Evolutionary conservation across 2,329 filamentous ascomycete species (phyloP).

Genomic region (Aspergillus sp.): DNA sequence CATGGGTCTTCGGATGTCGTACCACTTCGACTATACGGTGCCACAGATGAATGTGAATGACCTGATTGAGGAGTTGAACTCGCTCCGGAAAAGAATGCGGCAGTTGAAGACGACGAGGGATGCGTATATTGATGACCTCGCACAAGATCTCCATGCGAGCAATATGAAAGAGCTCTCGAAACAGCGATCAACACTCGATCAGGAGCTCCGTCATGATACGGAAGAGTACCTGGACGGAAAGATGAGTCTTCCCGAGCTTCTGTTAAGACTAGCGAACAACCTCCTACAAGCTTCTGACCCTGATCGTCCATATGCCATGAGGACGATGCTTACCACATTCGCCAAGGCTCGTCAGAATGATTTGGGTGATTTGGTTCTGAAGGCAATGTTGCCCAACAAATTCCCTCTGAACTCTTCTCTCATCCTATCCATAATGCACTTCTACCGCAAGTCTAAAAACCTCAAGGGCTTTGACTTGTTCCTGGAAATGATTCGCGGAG

Average conservation of each 20-base stretch:
- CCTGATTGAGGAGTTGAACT: constrained; percentile 34
- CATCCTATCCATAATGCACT: constrained; percentile 37
- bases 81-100: constrained; percentile 30
- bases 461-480: constrained; percentile 42
- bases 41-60: constrained; percentile 30
- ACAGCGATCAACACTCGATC: constrained; percentile 24
- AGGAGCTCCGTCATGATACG: constrained; percentile 29
- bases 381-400: constrained; percentile 37
- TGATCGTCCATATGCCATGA: constrained; percentile 33
- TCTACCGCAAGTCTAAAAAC: constrained; percentile 41
- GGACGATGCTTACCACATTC: constrained; percentile 38
- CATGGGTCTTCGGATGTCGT: constrained; percentile 31
- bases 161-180: constrained; percentile 16
- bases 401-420: constrained; percentile 36
- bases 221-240: constrained; percentile 25
- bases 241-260: constrained; percentile 35
- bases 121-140: constrained; percentile 32
- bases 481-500: constrained; percentile 35
- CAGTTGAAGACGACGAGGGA: constrained; percentile 25
- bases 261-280: constrained; percentile 36
- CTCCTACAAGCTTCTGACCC: constrained; percentile 36
- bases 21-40: constrained; percentile 26
- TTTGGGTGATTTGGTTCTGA: constrained; percentile 37
- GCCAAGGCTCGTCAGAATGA: constrained; percentile 40
- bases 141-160: constrained; percentile 23